Percentiles rank a stretch among this genome's conserved stretches.
Conservation (phyloP, 768 basidiomycete genomes). For the Lepiota brunneoincarnata region DNA sequence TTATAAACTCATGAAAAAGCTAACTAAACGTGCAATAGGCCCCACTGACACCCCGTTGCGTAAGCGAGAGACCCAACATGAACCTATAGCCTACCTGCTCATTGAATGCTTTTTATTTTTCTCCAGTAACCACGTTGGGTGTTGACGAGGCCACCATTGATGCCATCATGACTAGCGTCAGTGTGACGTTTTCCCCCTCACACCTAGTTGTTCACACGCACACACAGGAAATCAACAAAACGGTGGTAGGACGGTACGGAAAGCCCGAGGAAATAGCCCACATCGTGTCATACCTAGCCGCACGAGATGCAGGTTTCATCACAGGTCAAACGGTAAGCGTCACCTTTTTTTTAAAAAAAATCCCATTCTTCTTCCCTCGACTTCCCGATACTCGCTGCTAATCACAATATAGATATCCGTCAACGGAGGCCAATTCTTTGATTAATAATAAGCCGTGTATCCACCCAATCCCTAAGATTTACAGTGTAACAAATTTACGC, state of each 20-base stretch:
- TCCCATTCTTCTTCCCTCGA: not conserved
- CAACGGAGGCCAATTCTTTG: conserved; percentile 9
- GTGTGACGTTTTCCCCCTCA: not conserved
- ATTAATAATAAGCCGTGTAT: not conserved
- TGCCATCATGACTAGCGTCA: not conserved
- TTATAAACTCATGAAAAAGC: no score
- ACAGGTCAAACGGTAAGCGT: conserved; percentile 16
- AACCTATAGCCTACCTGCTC: not conserved
- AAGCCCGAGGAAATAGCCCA: conserved; percentile 14
- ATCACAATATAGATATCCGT: not conserved
- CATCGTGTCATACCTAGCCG: conserved; percentile 20
- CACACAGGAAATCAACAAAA: not conserved
- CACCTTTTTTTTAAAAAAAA: no score
- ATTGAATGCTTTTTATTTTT: not conserved
- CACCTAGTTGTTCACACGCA: not conserved
- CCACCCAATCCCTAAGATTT: not conserved
- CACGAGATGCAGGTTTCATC: conserved; percentile 15
- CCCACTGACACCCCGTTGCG: conserved; percentile 2
- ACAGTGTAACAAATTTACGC: conserved; percentile 4
- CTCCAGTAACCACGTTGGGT: not conserved
- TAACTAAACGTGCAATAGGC: not conserved
- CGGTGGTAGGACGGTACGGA: not conserved
- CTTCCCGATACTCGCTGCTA: not conserved
- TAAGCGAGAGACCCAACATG: not conserved
- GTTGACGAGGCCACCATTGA: not conserved